phyloP scores from a whole-genome alignment of 305 asterid genomes.

The Galium porrigens region DNA sequence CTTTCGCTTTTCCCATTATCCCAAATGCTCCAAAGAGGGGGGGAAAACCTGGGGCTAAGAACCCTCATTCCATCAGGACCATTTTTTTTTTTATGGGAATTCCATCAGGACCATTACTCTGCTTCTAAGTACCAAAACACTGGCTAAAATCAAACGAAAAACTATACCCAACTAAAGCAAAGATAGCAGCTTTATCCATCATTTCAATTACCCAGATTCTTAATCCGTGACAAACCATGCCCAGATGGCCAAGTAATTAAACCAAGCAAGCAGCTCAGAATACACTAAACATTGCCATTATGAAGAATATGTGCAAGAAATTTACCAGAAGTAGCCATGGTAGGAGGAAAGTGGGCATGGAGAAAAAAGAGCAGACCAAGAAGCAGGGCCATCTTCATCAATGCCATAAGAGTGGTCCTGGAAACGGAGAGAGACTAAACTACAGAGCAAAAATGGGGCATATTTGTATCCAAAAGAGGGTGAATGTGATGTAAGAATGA shows the following conservation, averaged over 20 bases:
- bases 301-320: not conserved
- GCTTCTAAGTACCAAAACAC: not conserved
- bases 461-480: not conserved
- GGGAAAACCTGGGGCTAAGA: not conserved
- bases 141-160: not conserved
- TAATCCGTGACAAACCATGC: not conserved
- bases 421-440: slow-evolving; percentile 14
- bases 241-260: not conserved
- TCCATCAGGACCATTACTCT: not conserved
- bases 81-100: too few species aligned
- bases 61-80: not conserved
- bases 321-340: slow-evolving; percentile 23
- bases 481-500: not conserved
- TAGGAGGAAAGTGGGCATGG: slow-evolving; percentile 21
- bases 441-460: not conserved
- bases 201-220: not conserved
- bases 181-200: slow-evolving; percentile 6
- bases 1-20: not conserved
- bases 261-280: not conserved
- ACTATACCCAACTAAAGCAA: not conserved
- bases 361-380: slow-evolving; percentile 30
- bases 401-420: slow-evolving; percentile 28
- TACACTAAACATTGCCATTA: not conserved
- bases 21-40: not conserved
- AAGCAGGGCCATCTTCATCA: slow-evolving; percentile 19